Evolutionary conservation across 352 stramenopile species (phyloP).

Genomic region (Globisporangium acanthophoron): DNA sequence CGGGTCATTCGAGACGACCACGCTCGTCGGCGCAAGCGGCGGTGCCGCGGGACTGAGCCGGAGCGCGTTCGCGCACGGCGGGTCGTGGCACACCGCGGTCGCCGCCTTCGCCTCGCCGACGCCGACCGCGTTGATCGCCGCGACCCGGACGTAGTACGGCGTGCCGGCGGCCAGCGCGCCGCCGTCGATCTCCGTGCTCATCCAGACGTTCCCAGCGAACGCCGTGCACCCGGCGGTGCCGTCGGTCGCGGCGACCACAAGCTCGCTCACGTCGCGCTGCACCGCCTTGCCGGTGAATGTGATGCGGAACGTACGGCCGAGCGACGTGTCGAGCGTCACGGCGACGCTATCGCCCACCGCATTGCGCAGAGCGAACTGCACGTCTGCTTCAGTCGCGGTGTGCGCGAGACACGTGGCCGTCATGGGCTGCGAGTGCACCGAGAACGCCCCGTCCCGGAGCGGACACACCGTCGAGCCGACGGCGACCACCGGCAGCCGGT

Average conservation of each 20-base stretch:
- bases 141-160: constrained; percentile 88
- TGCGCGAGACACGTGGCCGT: constrained; percentile 34
- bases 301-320: constrained; percentile 69
- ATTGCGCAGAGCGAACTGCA: constrained; percentile 28
- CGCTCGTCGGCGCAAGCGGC: constrained; percentile 63
- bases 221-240: constrained; percentile 46
- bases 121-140: constrained; percentile 86
- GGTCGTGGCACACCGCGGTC: constrained; percentile 42
- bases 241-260: constrained; percentile 46
- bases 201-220: constrained; percentile 58
- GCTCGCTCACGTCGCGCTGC: constrained; percentile 24
- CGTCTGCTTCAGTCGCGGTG: constrained; percentile 17
- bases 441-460: constrained; percentile 34
- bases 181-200: constrained; percentile 69
- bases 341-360: constrained; percentile 56
- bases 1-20: constrained; percentile 78
- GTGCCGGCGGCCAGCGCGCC: constrained; percentile 69
- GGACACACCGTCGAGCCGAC: constrained; percentile 22
- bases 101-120: constrained; percentile 46
- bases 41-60: constrained; percentile 53
- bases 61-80: constrained; percentile 37
- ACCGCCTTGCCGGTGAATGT: constrained; percentile 84
- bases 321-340: constrained; percentile 50
- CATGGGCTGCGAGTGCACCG: constrained; percentile 45
- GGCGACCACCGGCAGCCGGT: constrained; percentile 35